A percentile compares a stretch with the other conserved stretches of the same genome.
phyloP scores from a whole-genome alignment of 306 rosid species.

The Luffa acutangula region DNA sequence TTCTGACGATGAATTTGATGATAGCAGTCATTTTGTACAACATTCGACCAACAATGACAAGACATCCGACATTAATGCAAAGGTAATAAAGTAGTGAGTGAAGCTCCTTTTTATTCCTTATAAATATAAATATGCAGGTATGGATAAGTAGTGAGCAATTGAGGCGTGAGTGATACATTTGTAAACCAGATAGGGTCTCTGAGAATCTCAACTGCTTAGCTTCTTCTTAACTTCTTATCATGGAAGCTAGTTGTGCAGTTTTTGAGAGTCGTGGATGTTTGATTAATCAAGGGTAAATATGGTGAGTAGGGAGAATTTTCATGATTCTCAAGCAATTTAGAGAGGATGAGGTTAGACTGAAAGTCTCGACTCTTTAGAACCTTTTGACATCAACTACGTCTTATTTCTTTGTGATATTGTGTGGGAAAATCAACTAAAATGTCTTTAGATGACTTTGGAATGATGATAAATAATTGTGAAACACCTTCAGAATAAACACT shows the following conservation, averaged over 20 bases:
- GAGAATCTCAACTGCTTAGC: neutral
- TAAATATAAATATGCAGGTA: neutral
- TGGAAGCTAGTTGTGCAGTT: neutral
- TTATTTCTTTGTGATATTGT: neutral
- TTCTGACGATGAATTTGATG: constrained; percentile 63
- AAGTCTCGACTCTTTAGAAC: neutral
- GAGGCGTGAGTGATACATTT: neutral
- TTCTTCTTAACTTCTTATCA: neutral
- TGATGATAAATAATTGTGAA: neutral
- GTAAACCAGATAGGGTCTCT: neutral
- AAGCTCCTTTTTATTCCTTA: neutral
- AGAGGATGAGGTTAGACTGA: neutral
- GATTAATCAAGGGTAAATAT: neutral
- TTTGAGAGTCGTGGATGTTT: neutral
- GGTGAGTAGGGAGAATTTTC: neutral
- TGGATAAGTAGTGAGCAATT: neutral
- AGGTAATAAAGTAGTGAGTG: constrained; percentile 26
- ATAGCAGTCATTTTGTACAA: constrained; percentile 1
- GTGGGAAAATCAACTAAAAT: neutral
- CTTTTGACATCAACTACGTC: neutral
- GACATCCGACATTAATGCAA: constrained; percentile 22
- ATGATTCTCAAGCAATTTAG: neutral
- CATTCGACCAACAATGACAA: constrained; percentile 23
- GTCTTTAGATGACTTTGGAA: neutral
- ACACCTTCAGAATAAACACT: neutral